These are phyloP conservation scores for Melaleuca alternifolia DNA, from an alignment of 345 rosid genomes.

Conservation along the genomic window DNA sequence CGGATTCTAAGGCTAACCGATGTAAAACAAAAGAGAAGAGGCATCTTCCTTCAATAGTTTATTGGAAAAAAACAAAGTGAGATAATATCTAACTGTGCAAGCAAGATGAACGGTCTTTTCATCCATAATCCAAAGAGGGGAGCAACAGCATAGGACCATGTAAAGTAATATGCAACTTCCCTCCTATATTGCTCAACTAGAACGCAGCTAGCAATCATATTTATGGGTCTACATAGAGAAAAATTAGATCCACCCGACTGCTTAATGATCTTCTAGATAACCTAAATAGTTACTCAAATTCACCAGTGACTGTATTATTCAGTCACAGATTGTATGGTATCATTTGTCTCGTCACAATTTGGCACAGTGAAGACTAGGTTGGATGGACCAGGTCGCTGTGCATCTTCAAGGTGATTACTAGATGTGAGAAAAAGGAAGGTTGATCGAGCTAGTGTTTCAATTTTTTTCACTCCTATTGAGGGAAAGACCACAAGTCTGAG, in stretches of 20 bases:
- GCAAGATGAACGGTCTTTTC: neutral
- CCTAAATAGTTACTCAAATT: neutral
- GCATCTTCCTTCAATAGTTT: neutral
- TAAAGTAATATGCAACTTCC: neutral
- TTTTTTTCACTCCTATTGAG: neutral
- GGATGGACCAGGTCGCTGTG: too few species aligned
- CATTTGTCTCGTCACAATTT: neutral
- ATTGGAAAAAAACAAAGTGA: neutral
- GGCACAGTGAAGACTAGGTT: too few species aligned
- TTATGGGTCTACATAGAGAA: neutral
- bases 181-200: neutral
- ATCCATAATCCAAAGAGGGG: neutral
- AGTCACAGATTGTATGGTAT: neutral
- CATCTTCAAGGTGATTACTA: too few species aligned
- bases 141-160: neutral
- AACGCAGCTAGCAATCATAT: neutral
- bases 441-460: neutral
- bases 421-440: neutral
- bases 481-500: neutral
- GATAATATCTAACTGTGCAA: neutral
- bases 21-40: neutral
- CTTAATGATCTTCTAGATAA: neutral
- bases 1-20: neutral
- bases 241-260: neutral
- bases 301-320: neutral